phyloP scores from a whole-genome alignment of 768 basidiomycete species.

The Amyloporia xantha region DNA sequence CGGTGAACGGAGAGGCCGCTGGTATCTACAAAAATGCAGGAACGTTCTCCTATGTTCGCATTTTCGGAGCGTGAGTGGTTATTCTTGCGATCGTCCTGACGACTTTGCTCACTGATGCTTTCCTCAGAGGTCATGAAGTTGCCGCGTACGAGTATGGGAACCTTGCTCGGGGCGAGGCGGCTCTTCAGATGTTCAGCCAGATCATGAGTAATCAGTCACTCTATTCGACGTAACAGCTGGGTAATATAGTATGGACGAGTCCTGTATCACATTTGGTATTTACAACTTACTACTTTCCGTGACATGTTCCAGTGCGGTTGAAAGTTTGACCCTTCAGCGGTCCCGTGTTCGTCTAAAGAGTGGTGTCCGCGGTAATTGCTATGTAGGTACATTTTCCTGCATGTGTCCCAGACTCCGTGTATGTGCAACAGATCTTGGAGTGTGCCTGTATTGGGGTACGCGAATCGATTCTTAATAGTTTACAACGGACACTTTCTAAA shows the following conservation, averaged over 20 bases:
- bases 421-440: too few species aligned
- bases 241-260: too few species aligned
- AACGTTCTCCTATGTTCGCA: constrained; percentile 47
- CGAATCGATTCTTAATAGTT: constrained; percentile 45
- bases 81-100: too few species aligned
- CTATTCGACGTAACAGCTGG: constrained; percentile 21
- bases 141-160: constrained; percentile 22
- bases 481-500: constrained; percentile 45
- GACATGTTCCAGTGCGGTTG: constrained; percentile 32
- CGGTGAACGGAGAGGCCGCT: constrained; percentile 40
- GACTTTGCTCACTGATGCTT: too few species aligned
- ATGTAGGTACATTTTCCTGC: too few species aligned
- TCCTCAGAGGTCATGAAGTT: constrained; percentile 23
- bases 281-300: too few species aligned
- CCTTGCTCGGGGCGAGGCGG: constrained; percentile 18
- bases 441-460: too few species aligned
- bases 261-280: too few species aligned
- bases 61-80: constrained; percentile 31
- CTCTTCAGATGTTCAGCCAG: constrained; percentile 27
- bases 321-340: constrained; percentile 43
- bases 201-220: constrained; percentile 22
- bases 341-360: constrained; percentile 41
- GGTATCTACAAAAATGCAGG: constrained; percentile 57
- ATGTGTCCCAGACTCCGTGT: too few species aligned
- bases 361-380: constrained; percentile 61